Evolutionary conservation across 2,329 filamentous ascomycete species (phyloP), one percentile per base, ranked within the genome.

Genomic region (Tympanopsis confertula): DNA sequence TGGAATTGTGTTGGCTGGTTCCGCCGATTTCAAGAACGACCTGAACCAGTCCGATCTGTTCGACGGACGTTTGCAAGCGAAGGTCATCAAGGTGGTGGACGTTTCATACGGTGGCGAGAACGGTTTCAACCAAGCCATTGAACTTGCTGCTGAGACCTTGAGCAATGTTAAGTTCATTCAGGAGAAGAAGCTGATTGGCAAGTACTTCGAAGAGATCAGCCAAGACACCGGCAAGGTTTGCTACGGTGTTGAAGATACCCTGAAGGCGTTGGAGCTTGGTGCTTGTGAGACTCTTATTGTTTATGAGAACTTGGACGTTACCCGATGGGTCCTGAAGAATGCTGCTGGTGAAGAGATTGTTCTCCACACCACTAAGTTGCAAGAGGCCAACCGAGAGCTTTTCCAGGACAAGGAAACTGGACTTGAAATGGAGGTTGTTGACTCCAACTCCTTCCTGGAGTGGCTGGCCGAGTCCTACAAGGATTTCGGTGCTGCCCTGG

Each of bases 81-180:
- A 98, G 73, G 89, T 98, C 54, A 96, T 98, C 74, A 98, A 98
- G 68, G 85, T 98, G 33, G 91, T 98, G 24, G 91, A 98, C 59
- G 91, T 98, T 33, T 96, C 89, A 13, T 98, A 98, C 54, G 91
- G 91, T 60, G 91, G 91, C 50, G 91, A 98, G 68, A 96, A 96
- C 69, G 91, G 91, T 35, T 98, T 98, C 75, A 98, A 98, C 69
- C 91, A 98, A 68, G 91, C 91, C 42, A 98, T 98, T 46, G 91
- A 98, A 58, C 65, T 98, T 53, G 82, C 91, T 19, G 77, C 87
- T 5, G 91, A 98, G 69, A 98, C 91, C 5, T 75, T 98, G 35
- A 85, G 88, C 63, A 98, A 96, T 58, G 91, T 98, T 74, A 98
- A 98, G 67, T 98, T 98, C 62, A 95, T 98, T 59, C 91, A 98